Percentiles rank a stretch among this genome's conserved stretches.
phyloP scores from a whole-genome alignment of 2,329 filamentous ascomycete species.

The Boeremia exigua region DNA sequence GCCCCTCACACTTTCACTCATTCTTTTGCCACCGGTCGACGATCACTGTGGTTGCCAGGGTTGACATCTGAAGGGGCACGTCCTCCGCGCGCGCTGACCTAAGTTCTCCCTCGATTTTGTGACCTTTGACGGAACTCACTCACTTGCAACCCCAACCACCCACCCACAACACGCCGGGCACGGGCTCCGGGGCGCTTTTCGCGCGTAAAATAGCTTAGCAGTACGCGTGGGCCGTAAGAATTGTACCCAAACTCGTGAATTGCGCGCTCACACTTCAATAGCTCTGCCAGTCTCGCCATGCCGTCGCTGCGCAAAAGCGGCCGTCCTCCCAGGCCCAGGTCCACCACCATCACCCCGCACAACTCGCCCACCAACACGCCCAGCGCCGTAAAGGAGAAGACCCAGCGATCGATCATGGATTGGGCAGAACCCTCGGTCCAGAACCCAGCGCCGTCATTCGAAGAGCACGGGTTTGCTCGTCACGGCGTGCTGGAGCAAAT shows the following conservation, averaged over 20 bases:
- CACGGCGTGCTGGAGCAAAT: slow-evolving; percentile 82
- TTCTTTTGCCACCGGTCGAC: slow-evolving; percentile 5
- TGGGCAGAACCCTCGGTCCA: slow-evolving; percentile 66
- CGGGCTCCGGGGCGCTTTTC: slow-evolving; percentile 34
- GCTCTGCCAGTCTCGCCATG: slow-evolving; percentile 40
- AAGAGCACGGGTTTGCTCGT: slow-evolving; percentile 75
- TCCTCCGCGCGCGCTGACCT: slow-evolving; percentile 20
- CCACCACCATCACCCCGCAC: slow-evolving; percentile 42
- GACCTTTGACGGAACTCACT: slow-evolving; percentile 29
- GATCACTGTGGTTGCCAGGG: slow-evolving; percentile 22
- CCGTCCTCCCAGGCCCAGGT: slow-evolving; percentile 39
- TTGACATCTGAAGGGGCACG: slow-evolving; percentile 22
- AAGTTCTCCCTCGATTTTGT: slow-evolving; percentile 28
- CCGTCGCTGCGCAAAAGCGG: slow-evolving; percentile 47
- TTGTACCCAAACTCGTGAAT: slow-evolving; percentile 15
- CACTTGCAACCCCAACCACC: slow-evolving; percentile 33
- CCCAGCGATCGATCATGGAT: slow-evolving; percentile 48
- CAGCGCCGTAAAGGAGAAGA: slow-evolving; percentile 41
- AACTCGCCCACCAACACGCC: slow-evolving; percentile 39
- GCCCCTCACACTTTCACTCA: neutral
- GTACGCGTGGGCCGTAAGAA: slow-evolving; percentile 42
- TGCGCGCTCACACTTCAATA: slow-evolving; percentile 42
- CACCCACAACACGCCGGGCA: slow-evolving; percentile 37
- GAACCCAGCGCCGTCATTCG: slow-evolving; percentile 69
- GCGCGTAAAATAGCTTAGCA: slow-evolving; percentile 33